These are phyloP conservation scores for Bruguiera sexangula DNA, from an alignment of 345 rosid genomes.

Conservation along the genomic window DNA sequence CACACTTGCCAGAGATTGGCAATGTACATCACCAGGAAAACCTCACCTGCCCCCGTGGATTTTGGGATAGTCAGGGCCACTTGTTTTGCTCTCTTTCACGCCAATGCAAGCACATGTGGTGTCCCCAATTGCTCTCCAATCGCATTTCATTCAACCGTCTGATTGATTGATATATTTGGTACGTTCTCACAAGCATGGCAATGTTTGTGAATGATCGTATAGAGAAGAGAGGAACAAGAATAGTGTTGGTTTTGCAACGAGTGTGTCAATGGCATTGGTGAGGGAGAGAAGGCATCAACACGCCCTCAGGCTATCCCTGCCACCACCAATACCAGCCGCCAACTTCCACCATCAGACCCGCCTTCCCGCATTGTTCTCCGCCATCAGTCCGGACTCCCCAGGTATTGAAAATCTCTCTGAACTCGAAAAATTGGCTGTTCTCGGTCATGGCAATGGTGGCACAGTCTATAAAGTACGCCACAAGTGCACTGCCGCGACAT, in stretches of 20 bases:
- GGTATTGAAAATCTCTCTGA: slow-evolving; percentile 39
- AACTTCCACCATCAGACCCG: slow-evolving; percentile 9
- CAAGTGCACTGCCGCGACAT: slow-evolving; percentile 27
- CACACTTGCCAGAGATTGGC: slow-evolving; percentile 20
- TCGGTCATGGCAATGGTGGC: slow-evolving; percentile 61
- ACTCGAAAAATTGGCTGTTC: slow-evolving; percentile 44
- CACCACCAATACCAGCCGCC: slow-evolving; percentile 27
- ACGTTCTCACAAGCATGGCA: neutral
- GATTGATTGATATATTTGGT: neutral
- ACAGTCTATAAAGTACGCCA: slow-evolving; percentile 58
- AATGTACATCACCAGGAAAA: slow-evolving; percentile 25
- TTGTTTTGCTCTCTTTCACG: slow-evolving; percentile 13
- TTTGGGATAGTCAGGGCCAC: slow-evolving; percentile 28
- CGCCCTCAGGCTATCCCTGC: slow-evolving; percentile 46
- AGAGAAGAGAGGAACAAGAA: neutral
- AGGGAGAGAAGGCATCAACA: slow-evolving; percentile 58
- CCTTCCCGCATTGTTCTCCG: neutral
- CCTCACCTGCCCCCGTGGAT: slow-evolving; percentile 36
- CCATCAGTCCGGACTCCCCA: slow-evolving; percentile 33
- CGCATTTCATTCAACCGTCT: neutral
- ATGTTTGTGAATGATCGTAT: neutral
- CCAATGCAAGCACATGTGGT: slow-evolving; percentile 15
- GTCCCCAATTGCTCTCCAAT: neutral
- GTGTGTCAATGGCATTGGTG: slow-evolving; percentile 52
- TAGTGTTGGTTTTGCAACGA: neutral